These are phyloP conservation scores for Amphirosellinia nigrospora DNA, from an alignment of 495 filamentous ascomycete species.

Conservation along the genomic window DNA sequence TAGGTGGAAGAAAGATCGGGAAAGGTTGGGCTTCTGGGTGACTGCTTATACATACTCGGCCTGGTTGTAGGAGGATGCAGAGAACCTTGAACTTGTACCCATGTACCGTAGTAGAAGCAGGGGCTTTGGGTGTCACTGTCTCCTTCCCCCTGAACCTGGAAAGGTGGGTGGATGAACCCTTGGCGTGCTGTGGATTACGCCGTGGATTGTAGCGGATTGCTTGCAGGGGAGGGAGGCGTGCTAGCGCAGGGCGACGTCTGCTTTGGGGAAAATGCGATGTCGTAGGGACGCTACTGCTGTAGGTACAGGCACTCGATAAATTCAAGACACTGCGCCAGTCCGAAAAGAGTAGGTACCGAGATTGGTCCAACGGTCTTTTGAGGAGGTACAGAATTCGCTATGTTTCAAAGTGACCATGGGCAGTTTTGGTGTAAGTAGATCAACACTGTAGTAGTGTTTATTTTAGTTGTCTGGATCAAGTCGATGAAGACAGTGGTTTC, in stretches of 20 bases:
- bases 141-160: conserved; percentile 40
- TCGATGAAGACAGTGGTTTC: neutral
- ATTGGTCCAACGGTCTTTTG: conserved; percentile 16
- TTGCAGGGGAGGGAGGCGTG: conserved; percentile 3
- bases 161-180: conserved; percentile 38
- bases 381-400: conserved; percentile 12
- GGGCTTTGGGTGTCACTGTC: conserved; percentile 2
- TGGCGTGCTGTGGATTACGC: conserved; percentile 10
- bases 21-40: conserved; percentile 20
- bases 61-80: conserved; percentile 17
- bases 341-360: conserved; percentile 24
- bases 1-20: neutral
- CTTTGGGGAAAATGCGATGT: conserved; percentile 10
- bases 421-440: conserved; percentile 8
- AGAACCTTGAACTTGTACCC: conserved; percentile 31
- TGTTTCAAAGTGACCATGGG: conserved; percentile 40
- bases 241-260: conserved; percentile 22
- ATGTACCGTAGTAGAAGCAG: conserved; percentile 18
- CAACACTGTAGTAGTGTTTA: neutral
- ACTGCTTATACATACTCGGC: conserved; percentile 17
- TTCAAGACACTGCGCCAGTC: conserved; percentile 12
- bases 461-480: neutral
- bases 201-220: conserved; percentile 16
- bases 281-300: conserved; percentile 5
- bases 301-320: conserved; percentile 18